A percentile compares a stretch with the other conserved stretches of the same genome.
Evolutionary conservation across 169 alveolate species (phyloP).

Genomic region (Plasmodium gonderi): DNA sequence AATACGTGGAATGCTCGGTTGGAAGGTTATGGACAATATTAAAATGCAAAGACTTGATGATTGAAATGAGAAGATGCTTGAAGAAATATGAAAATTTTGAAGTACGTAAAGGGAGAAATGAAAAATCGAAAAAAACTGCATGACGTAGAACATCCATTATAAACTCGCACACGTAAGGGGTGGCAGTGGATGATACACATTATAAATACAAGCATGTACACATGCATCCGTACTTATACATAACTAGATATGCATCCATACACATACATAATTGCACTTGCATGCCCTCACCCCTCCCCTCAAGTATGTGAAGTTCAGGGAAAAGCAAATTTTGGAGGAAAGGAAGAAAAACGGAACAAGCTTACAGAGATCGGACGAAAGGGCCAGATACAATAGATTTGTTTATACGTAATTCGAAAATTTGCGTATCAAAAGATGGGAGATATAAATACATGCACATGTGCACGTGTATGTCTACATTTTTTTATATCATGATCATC

Average conservation of each 20-base stretch:
- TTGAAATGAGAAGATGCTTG: constrained; percentile 61
- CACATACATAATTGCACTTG: not conserved
- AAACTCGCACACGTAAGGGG: not conserved
- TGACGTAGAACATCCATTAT: not conserved
- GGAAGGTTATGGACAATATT: constrained; percentile 73
- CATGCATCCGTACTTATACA: too few relatives aligned
- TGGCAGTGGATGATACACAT: too few relatives aligned
- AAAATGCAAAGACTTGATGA: constrained; percentile 68
- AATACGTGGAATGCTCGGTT: constrained; percentile 68
- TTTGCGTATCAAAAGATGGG: not conserved
- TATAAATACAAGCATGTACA: not conserved
- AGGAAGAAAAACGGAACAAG: constrained; percentile 67
- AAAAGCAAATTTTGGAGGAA: constrained; percentile 56
- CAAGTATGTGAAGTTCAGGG: constrained; percentile 67
- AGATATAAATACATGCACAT: not conserved
- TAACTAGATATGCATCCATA: too few relatives aligned
- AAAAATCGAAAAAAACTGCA: not conserved
- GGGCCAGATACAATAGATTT: constrained; percentile 73
- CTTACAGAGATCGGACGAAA: constrained; percentile 50
- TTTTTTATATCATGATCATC: not conserved
- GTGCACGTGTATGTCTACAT: not conserved
- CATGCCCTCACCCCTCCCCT: not conserved
- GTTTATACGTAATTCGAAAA: constrained; percentile 23
- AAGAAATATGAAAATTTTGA: constrained; percentile 67
- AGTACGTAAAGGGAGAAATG: constrained; percentile 1